Base-by-base conservation (phyloP, 1,284 basidiomycete genomes). In the Sporisorium exsertum region DNA sequence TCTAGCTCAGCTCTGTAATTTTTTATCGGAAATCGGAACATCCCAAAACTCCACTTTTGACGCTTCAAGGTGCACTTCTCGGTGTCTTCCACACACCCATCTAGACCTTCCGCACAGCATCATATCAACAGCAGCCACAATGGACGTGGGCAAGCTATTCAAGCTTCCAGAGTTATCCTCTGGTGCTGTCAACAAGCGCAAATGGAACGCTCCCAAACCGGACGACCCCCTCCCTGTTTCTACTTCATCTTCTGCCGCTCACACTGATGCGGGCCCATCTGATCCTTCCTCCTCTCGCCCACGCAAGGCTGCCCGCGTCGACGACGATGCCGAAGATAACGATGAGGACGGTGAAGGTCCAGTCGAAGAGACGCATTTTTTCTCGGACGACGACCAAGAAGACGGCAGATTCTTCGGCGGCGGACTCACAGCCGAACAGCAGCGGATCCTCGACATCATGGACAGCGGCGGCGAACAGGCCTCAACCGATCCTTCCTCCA, bases 81-180 rank as follows among this genome's bases (percentile, higher is more conserved):
- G 6, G 4, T 9, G 12, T 33, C 50, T 51, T 51, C n/a, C n/a
- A 27, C 24, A 16, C 53, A 22, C n/a, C 18, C 42, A 20, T 13
- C 40, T 26, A 2, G 24, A 15, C 29, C 42, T 18, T 13, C 7
- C 24, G 10, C 15, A 37, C 32, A 10, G 6, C 40, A 33, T n/a
- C 35, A 37, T 24, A n/a, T 18, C 27, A 2, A 13, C 42, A 13
- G 35, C n/a, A 27, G 40, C 33, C 29, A 63, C 10, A 12, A 84
- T 84, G 83, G 82, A 84, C 50, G 78, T 84, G 29, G 78, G 76
- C 59, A 84, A 83, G 69, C 72, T 84, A 22, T 84, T 84, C 72
- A 82, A 84, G 81, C 77, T 83, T 3, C 83, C 83, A 12, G 66
- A 76, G 18, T 55, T 84, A 16, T 72, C 83, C n/a, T 68, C 78